Conservation (phyloP, 352 stramenopile species). For the Vaucheria bursata region DNA sequence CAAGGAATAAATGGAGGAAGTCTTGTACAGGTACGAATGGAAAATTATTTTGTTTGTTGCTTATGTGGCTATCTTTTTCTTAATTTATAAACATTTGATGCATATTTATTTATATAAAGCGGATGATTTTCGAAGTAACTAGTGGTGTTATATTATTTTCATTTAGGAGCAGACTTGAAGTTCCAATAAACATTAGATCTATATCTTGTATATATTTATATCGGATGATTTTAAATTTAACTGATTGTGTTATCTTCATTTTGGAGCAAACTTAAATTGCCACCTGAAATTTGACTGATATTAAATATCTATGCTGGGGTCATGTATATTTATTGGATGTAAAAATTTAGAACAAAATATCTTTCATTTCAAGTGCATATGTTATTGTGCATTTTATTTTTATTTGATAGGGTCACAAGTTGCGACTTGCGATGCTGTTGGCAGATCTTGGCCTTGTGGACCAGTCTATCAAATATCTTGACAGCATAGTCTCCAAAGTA, state of each 20-base stretch:
- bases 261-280: too few species aligned
- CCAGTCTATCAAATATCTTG: slow-evolving; percentile 18
- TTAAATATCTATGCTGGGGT: not conserved
- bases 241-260: too few species aligned
- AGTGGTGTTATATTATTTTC: too few species aligned
- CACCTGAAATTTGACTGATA: too few species aligned
- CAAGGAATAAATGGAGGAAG: not conserved
- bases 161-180: too few species aligned
- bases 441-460: slow-evolving; percentile 28
- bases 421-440: slow-evolving; percentile 34
- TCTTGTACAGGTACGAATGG: not conserved
- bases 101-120: not conserved
- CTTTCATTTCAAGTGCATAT: not conserved
- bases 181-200: too few species aligned
- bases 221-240: too few species aligned
- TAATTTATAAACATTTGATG: slow-evolving; percentile 4
- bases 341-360: not conserved
- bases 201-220: too few species aligned
- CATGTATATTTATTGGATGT: not conserved
- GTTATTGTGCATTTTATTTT: not conserved
- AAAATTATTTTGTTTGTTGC: not conserved
- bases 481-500: slow-evolving; percentile 32
- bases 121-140: too few species aligned
- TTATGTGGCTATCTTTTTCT: not conserved
- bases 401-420: slow-evolving; percentile 32